Conservation (phyloP, 495 filamentous ascomycete species). For the Friedmanniomyces simplex region DNA sequence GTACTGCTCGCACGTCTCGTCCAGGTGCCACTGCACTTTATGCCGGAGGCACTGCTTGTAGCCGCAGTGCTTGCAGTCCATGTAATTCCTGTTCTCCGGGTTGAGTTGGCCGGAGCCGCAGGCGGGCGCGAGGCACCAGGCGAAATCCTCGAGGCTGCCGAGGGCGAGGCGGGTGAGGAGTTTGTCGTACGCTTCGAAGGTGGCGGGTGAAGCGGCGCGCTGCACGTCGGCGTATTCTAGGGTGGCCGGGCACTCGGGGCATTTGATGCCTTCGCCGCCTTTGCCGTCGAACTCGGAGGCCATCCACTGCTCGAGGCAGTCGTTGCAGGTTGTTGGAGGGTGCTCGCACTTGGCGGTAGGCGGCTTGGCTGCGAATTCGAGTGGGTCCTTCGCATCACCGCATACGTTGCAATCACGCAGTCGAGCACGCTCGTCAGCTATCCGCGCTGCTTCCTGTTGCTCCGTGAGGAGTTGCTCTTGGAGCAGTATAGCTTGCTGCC, state of each 20-base stretch:
- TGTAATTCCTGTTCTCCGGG: slow-evolving; percentile 14
- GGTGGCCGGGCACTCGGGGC: slow-evolving; percentile 17
- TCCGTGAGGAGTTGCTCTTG: neutral
- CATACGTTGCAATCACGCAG: neutral
- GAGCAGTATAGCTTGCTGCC: neutral
- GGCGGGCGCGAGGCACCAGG: slow-evolving; percentile 13
- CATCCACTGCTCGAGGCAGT: slow-evolving; percentile 21
- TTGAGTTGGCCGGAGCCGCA: slow-evolving; percentile 16
- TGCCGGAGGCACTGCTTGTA: slow-evolving; percentile 33
- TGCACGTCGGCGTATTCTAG: slow-evolving; percentile 20
- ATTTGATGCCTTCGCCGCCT: slow-evolving; percentile 17
- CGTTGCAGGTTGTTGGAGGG: slow-evolving; percentile 5
- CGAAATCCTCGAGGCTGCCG: slow-evolving; percentile 6
- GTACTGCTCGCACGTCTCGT: slow-evolving; percentile 34
- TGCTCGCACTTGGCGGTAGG: slow-evolving; percentile 7
- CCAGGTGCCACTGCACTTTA: slow-evolving; percentile 32
- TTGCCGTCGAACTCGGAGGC: slow-evolving; percentile 16
- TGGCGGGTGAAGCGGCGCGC: slow-evolving; percentile 4
- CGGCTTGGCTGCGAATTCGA: slow-evolving; percentile 3
- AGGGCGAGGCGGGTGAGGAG: slow-evolving; percentile 9
- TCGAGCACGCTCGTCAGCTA: neutral
- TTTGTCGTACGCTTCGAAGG: slow-evolving; percentile 18
- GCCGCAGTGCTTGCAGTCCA: slow-evolving; percentile 31
- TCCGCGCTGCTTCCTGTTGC: neutral
- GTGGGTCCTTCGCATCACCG: slow-evolving; percentile 4